Percentiles rank a stretch among this genome's conserved stretches.
phyloP scores from a whole-genome alignment of 1,284 basidiomycete species.

The Malassezia slooffiae region DNA sequence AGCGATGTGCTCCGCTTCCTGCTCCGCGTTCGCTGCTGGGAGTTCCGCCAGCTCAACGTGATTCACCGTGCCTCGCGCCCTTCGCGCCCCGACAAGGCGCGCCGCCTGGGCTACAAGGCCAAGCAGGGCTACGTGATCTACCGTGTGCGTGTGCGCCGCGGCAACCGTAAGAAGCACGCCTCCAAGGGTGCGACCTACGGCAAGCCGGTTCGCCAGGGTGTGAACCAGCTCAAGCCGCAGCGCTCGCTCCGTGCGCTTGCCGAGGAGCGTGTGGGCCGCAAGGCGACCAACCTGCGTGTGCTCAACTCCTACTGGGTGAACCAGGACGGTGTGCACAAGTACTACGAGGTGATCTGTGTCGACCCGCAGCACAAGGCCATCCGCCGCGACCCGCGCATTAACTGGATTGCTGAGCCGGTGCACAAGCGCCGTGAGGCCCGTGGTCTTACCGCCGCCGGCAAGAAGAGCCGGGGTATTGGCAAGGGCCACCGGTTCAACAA shows the following conservation, averaged over 20 bases:
- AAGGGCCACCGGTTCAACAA: constrained; percentile 95
- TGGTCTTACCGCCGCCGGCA: constrained; percentile 90
- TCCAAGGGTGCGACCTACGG: constrained; percentile 95
- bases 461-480: constrained; percentile 58
- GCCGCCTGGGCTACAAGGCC: constrained; percentile 96
- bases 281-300: constrained; percentile 91
- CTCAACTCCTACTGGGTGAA: constrained; percentile 96
- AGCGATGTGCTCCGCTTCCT: constrained; percentile 96
- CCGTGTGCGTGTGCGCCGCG: constrained; percentile 90
- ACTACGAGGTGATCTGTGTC: constrained; percentile 97
- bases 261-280: constrained; percentile 93
- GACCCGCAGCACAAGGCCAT: constrained; percentile 87
- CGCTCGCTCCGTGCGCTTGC: constrained; percentile 83
- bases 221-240: constrained; percentile 98
- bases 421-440: constrained; percentile 98
- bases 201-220: constrained; percentile 98
- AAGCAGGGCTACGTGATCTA: constrained; percentile 99
- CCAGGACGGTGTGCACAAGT: constrained; percentile 98
- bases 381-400: constrained; percentile 86
- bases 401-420: constrained; percentile 96
- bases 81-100: constrained; percentile 97
- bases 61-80: constrained; percentile 96
- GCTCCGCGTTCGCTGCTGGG: constrained; percentile 97
- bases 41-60: constrained; percentile 76
- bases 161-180: constrained; percentile 98